A percentile compares a stretch with the other conserved stretches of the same genome.
phyloP scores from a whole-genome alignment of 2,329 filamentous ascomycete species.

The Fusarium sambucinum region DNA sequence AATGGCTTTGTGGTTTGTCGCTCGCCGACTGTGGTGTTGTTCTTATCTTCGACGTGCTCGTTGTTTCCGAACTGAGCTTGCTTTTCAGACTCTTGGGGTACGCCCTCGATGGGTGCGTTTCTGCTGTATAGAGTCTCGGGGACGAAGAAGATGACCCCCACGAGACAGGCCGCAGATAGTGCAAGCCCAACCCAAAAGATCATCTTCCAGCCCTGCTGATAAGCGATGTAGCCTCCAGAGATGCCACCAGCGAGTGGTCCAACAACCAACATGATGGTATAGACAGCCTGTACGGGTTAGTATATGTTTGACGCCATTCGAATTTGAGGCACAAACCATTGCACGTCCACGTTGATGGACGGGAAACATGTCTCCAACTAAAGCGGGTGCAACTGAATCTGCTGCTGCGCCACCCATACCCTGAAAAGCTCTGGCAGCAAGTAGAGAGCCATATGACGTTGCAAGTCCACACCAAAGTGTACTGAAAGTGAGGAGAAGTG shows the following conservation, averaged over 20 bases:
- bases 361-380: slow-evolving; percentile 55
- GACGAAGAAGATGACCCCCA: slow-evolving; percentile 49
- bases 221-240: slow-evolving; percentile 53
- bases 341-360: slow-evolving; percentile 52
- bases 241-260: slow-evolving; percentile 53
- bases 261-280: slow-evolving; percentile 50
- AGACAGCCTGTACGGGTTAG: slow-evolving; percentile 43
- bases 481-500: slow-evolving; percentile 46
- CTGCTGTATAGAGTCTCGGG: slow-evolving; percentile 53
- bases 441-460: slow-evolving; percentile 40
- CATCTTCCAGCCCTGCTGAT: slow-evolving; percentile 49
- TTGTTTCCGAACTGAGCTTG: slow-evolving; percentile 9
- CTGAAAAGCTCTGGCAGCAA: slow-evolving; percentile 51
- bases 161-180: slow-evolving; percentile 44
- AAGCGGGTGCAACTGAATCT: slow-evolving; percentile 51
- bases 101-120: background rate
- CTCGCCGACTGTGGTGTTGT: background rate
- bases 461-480: slow-evolving; percentile 48
- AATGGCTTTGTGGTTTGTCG: slow-evolving; percentile 2
- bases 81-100: background rate
- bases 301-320: rapidly evolving
- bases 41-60: slow-evolving; percentile 26
- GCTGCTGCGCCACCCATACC: slow-evolving; percentile 52
- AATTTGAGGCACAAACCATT: slow-evolving; percentile 39
- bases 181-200: slow-evolving; percentile 52